Evolutionary conservation across 2,329 filamentous ascomycete species (phyloP).

Genomic region (Fusarium guadeloupense): DNA sequence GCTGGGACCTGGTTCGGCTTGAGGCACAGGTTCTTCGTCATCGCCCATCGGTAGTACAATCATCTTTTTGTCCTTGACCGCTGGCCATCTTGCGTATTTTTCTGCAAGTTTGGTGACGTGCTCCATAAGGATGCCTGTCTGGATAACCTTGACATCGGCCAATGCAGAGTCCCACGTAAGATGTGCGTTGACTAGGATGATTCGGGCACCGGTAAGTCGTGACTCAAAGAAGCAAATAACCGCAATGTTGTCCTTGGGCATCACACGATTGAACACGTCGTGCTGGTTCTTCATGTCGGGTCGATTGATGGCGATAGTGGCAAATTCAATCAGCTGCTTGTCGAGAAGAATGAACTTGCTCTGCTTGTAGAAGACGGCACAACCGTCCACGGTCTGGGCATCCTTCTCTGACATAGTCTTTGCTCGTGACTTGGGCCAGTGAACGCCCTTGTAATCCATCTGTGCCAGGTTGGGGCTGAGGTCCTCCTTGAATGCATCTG

Average conservation of each 20-base stretch:
- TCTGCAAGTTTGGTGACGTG: conserved; percentile 87
- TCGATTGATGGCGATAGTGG: conserved; percentile 89
- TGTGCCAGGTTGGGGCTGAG: conserved; percentile 88
- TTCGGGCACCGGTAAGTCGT: conserved; percentile 83
- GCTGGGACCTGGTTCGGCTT: conserved; percentile 77
- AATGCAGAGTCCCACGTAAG: conserved; percentile 92
- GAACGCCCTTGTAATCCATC: conserved; percentile 91
- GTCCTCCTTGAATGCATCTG: conserved; percentile 89
- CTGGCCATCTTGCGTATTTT: conserved; percentile 80
- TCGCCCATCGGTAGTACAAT: conserved; percentile 57
- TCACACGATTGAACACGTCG: conserved; percentile 97
- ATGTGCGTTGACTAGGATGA: conserved; percentile 95
- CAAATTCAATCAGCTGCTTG: conserved; percentile 93
- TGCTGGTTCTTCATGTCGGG: conserved; percentile 97
- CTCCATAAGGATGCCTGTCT: conserved; percentile 95
- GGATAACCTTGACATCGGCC: conserved; percentile 94
- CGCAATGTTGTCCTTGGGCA: conserved; percentile 98
- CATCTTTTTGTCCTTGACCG: conserved; percentile 82
- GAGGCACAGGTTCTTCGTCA: conserved; percentile 58
- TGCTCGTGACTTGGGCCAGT: conserved; percentile 88
- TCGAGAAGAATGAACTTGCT: conserved; percentile 94
- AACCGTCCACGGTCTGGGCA: conserved; percentile 90
- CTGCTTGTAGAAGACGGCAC: conserved; percentile 95
- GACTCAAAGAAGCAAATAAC: conserved; percentile 94
- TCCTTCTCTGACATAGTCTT: conserved; percentile 93